These are phyloP conservation scores for Arthromyces matolae DNA, from an alignment of 768 basidiomycete genomes.

Conservation along the genomic window DNA sequence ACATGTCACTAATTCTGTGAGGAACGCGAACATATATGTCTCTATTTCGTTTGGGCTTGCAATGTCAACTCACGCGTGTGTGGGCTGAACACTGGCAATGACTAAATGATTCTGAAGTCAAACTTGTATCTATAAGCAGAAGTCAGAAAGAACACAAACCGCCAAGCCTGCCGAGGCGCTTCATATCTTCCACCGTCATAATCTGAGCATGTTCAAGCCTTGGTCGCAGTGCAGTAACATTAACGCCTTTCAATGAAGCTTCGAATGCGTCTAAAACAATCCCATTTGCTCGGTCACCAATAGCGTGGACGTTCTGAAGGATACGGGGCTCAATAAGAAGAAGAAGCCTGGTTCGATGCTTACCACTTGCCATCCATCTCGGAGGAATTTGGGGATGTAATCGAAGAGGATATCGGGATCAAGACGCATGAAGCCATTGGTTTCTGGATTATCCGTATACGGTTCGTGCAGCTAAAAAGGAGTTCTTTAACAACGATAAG, in stretches of 20 bases:
- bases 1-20: constrained; percentile 83
- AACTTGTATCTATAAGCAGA: background rate
- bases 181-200: constrained; percentile 71
- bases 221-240: constrained; percentile 65
- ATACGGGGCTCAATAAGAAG: background rate
- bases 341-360: constrained; percentile 24
- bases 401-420: constrained; percentile 56
- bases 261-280: constrained; percentile 84
- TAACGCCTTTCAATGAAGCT: constrained; percentile 51
- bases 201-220: constrained; percentile 93
- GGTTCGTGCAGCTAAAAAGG: constrained; percentile 69
- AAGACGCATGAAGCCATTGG: constrained; percentile 75
- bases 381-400: constrained; percentile 65
- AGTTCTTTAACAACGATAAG: constrained; percentile 2
- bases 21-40: constrained; percentile 6
- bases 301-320: constrained; percentile 78
- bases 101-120: constrained; percentile 40
- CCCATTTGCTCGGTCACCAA: constrained; percentile 85
- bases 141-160: constrained; percentile 40
- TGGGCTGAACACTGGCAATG: constrained; percentile 88
- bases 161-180: constrained; percentile 72
- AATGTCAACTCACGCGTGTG: constrained; percentile 63
- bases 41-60: background rate
- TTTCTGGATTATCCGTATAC: constrained; percentile 74
- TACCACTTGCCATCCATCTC: constrained; percentile 90